Conservation (phyloP, 2,329 filamentous ascomycete species). For the Fusarium foetens region DNA sequence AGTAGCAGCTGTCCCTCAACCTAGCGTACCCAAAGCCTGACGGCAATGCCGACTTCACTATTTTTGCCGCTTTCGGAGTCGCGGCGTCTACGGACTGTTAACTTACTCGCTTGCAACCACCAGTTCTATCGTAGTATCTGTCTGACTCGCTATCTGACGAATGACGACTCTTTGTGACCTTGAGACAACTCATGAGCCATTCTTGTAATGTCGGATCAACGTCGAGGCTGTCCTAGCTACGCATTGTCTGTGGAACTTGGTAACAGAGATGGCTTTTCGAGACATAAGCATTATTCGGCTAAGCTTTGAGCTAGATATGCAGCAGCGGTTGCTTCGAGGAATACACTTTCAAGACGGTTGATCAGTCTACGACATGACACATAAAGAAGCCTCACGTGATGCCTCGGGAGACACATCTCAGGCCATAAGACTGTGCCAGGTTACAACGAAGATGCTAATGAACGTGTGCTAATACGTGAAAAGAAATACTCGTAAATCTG, state of each 20-base stretch:
- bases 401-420: background rate
- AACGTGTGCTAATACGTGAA: background rate
- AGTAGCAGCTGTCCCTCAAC: background rate
- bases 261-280: no score
- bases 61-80: conserved; percentile 34
- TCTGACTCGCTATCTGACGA: conserved; percentile 30
- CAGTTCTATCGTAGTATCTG: background rate
- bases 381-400: background rate
- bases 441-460: background rate
- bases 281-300: background rate
- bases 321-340: background rate
- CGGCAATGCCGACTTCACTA: conserved; percentile 28
- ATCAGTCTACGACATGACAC: background rate
- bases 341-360: background rate
- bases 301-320: background rate
- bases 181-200: background rate
- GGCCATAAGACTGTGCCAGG: background rate
- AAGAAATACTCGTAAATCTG: background rate
- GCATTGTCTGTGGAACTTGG: background rate
- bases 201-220: background rate
- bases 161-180: conserved; percentile 15
- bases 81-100: conserved; percentile 1
- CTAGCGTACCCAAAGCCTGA: conserved; percentile 13
- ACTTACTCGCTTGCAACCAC: conserved; percentile 36
- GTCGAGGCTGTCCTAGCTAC: background rate